These are phyloP conservation scores for Colletotrichum gigasporum DNA, from an alignment of 2,329 filamentous ascomycete genomes.

Conservation along the genomic window DNA sequence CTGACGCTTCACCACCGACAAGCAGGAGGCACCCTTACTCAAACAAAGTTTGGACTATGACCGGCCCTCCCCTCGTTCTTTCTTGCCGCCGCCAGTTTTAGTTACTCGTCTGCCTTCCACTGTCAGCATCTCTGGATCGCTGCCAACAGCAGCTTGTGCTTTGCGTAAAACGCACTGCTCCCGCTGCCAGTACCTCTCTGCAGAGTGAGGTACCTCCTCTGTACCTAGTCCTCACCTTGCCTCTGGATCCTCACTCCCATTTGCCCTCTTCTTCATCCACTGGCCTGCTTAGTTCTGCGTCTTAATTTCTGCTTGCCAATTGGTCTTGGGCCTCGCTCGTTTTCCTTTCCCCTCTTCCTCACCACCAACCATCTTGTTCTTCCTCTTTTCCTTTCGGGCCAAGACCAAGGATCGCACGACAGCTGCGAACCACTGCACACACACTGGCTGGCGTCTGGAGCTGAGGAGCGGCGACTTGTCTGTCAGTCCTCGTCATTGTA, in stretches of 20 bases:
- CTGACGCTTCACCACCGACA: conserved; percentile 17
- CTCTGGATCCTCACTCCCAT: background rate
- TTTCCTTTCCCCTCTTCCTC: background rate
- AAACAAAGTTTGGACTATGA: conserved; percentile 35
- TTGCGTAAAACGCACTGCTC: no score
- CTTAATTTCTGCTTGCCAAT: background rate
- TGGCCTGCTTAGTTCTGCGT: background rate
- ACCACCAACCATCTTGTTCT: background rate
- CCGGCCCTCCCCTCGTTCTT: conserved; percentile 13
- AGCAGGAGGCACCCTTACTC: background rate
- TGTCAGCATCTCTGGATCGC: no score
- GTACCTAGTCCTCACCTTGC: background rate
- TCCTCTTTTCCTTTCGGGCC: background rate
- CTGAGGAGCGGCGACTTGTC: conserved; percentile 3
- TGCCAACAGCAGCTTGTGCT: no score
- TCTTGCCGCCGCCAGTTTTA: background rate
- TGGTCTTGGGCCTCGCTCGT: background rate
- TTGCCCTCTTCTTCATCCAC: background rate
- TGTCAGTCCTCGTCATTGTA: conserved; percentile 1
- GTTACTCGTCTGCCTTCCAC: background rate
- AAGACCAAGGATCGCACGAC: background rate
- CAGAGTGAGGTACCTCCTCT: background rate
- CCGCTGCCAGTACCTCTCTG: background rate
- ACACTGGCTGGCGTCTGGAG: background rate
- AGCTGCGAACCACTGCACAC: conserved; percentile 2